A percentile compares a stretch with the other conserved stretches of the same genome.
Conservation (phyloP, 176 grass and related monocot species). For the Carex scoparia region DNA sequence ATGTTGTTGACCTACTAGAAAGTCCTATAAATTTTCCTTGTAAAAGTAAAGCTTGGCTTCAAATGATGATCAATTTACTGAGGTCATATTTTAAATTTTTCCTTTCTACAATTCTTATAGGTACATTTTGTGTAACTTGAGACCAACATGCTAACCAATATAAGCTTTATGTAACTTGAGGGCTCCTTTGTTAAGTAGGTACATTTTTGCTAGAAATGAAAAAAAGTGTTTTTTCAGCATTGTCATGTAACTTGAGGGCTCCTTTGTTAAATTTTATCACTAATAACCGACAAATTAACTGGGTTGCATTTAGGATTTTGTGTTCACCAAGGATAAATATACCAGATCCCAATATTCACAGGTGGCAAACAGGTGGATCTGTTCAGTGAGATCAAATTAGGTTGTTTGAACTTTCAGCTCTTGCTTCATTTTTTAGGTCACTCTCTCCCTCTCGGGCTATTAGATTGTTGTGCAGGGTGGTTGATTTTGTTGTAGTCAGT, state of each 20-base stretch:
- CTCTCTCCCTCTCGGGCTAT: background rate
- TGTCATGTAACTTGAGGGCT: no score
- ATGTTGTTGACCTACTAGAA: background rate
- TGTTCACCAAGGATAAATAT: no score
- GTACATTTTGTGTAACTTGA: background rate
- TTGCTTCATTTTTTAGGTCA: background rate
- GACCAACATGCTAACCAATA: background rate
- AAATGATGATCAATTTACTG: background rate
- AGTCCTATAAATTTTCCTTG: background rate
- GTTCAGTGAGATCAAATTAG: background rate
- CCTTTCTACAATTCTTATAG: background rate
- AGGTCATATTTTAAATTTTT: background rate
- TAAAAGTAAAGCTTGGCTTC: background rate
- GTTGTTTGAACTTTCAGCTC: background rate
- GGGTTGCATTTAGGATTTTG: background rate
- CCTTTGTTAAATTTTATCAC: no score
- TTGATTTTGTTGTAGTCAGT: background rate
- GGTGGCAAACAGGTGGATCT: background rate
- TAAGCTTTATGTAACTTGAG: background rate
- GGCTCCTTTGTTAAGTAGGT: background rate
- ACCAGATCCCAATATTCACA: background rate
- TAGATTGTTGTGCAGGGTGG: background rate
- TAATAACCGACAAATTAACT: background rate
- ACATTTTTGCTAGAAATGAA: background rate
- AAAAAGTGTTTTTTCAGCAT: no score